A percentile compares a stretch with the other conserved stretches of the same genome.
These are phyloP conservation scores for Coix lacrymajobi DNA, from an alignment of 176 grass and related monocot genomes.

Conservation along the genomic window DNA sequence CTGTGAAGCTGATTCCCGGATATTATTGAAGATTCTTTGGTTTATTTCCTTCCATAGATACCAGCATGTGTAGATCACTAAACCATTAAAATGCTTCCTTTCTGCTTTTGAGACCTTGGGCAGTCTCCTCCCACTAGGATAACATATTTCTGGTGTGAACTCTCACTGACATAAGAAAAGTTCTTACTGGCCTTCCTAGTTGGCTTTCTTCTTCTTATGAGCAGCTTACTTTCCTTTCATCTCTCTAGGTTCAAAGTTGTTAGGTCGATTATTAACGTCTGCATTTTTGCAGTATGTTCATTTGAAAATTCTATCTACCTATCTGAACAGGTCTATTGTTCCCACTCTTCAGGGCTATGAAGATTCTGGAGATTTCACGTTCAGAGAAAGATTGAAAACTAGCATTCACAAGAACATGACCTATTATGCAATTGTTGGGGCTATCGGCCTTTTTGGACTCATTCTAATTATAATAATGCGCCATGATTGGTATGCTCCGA, in stretches of 20 bases:
- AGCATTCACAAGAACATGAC: conserved; percentile 56
- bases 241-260: background rate
- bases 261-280: background rate
- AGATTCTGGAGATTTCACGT: conserved; percentile 39
- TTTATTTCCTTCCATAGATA: no score
- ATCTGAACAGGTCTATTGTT: conserved; percentile 67
- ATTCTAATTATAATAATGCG: conserved; percentile 56
- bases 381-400: conserved; percentile 50
- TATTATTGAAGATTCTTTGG: no score
- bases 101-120: no score
- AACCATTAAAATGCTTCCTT: no score
- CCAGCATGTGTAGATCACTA: no score
- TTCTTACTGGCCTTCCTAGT: background rate
- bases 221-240: background rate
- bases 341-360: conserved; percentile 76
- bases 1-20: no score
- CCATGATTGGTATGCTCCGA: conserved; percentile 19
- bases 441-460: conserved; percentile 59
- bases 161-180: background rate
- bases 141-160: background rate
- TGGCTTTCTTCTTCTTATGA: background rate
- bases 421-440: conserved; percentile 60
- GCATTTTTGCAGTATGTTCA: background rate
- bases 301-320: conserved; percentile 34
- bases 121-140: no score